Evolutionary conservation across 2,329 filamentous ascomycete species (phyloP), one percentile per base, ranked within the genome.

Genomic region (Calonectria crousiana): DNA sequence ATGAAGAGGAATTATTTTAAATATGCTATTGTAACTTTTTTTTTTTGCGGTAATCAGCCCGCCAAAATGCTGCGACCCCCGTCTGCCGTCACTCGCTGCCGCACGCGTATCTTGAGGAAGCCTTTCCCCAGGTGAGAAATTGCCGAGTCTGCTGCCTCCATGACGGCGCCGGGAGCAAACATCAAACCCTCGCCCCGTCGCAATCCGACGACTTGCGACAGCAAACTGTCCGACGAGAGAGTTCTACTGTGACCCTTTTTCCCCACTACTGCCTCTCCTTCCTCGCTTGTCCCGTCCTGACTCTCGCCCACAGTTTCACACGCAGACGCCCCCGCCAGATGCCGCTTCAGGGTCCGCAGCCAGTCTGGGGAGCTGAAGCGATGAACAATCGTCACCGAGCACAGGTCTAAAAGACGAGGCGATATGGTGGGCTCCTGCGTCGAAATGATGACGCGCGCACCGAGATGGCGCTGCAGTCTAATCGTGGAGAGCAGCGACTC

Each of bases 371-470:
- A 92, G 0, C 88, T 91, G 82, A 96, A 96, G 0, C 92, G 89
- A 79, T 96, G 94, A 0, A 95, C 91, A 20, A 95, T 87, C 0
- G 91, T 93, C n/a, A 94, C 85, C 1, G 91, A 92, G 82, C 92
- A 95, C 0, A 96, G 86, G 68, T 95, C 93, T 0, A 96, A 87
- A 0, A 97, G 87, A 20, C 89, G 88, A 0, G 92, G 90, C 0
- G 92, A 93, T 5, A 96, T 88, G 0, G 93, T 95, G 0, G 94
- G 94, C 78, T 96, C 94, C 80, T 97, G 94, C 0, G 94, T 96
- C 0, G 93, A 92, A 38, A 96, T 92, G 52, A 96, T 81, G 6
- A 95, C 87, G 0, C 94, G 89, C 0, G 90, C 88, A 0, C 89
- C 94, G 0, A 92, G 84, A 80, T 96, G 94, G 0, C 94, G 91